phyloP scores from a whole-genome alignment of 495 filamentous ascomycete species.

The Podospora didyma region DNA sequence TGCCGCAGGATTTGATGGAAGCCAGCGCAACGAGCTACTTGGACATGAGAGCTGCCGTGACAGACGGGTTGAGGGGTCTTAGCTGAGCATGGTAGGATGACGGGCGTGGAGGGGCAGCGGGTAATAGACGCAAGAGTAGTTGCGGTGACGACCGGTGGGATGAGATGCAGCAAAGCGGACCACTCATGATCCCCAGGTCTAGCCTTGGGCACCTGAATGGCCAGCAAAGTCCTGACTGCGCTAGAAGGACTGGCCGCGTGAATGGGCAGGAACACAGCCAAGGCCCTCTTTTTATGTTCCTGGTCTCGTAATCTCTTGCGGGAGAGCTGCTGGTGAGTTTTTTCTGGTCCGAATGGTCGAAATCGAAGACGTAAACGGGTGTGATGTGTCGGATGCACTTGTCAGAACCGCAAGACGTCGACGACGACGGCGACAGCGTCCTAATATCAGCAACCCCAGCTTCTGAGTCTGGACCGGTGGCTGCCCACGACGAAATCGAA shows the following conservation, averaged over 20 bases:
- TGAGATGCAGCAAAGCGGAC: constrained; percentile 33
- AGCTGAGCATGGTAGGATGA: constrained; percentile 29
- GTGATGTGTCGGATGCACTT: background rate
- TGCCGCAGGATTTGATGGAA: constrained; percentile 5
- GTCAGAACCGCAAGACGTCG: background rate
- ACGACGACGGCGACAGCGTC: background rate
- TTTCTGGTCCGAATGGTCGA: constrained; percentile 9
- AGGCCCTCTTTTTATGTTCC: constrained; percentile 17
- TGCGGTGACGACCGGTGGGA: constrained; percentile 32
- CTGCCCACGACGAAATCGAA: constrained; percentile 7
- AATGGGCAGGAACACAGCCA: constrained; percentile 25
- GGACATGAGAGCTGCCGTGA: constrained; percentile 15
- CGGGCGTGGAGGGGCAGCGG: constrained; percentile 24
- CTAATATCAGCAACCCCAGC: background rate
- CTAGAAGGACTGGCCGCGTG: constrained; percentile 22
- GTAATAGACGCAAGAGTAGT: constrained; percentile 29
- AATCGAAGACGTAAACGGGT: background rate
- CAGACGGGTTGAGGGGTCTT: constrained; percentile 16
- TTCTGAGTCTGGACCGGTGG: constrained; percentile 4
- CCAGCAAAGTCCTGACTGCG: constrained; percentile 21
- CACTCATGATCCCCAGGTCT: constrained; percentile 35
- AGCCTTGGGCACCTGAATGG: constrained; percentile 39
- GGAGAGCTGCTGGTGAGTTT: constrained; percentile 3
- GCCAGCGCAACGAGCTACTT: constrained; percentile 17
- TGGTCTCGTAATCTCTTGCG: constrained; percentile 14